Conservation (phyloP, 2,329 filamentous ascomycete genomes). For the Penicillium psychrosexuale region DNA sequence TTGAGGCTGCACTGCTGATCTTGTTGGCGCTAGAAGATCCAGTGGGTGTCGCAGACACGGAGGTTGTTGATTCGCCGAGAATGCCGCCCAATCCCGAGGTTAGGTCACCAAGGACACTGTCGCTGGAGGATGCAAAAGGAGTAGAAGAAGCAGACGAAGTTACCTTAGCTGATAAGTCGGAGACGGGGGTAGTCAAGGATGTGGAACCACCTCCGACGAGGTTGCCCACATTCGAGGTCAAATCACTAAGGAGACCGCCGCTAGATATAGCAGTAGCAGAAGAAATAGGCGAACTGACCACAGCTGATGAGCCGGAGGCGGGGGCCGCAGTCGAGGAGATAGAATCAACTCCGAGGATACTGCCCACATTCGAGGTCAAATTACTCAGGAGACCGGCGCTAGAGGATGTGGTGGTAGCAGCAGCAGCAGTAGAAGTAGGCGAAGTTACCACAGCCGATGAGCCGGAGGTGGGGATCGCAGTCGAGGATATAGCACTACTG, state of each 20-base stretch:
- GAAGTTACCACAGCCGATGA: too few species aligned
- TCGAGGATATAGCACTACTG: too few species aligned
- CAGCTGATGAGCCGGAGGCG: neutral
- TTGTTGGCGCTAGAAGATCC: neutral
- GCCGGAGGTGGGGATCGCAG: too few species aligned
- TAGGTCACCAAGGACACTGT: slow-evolving; percentile 11
- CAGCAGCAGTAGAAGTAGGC: too few species aligned
- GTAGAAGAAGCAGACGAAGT: neutral
- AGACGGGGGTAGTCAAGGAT: neutral
- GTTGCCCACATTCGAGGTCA: neutral
- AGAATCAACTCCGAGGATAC: neutral
- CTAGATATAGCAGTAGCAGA: neutral
- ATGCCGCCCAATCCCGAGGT: slow-evolving; percentile 1
- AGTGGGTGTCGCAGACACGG: neutral
- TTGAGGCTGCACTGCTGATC: neutral
- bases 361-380: neutral
- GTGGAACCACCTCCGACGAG: neutral
- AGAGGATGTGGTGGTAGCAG: neutral
- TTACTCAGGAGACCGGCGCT: neutral
- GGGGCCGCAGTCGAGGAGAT: neutral
- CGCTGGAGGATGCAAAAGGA: neutral
- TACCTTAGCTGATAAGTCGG: neutral
- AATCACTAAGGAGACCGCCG: neutral
- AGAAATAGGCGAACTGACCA: neutral
- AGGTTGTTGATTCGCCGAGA: neutral